Percentiles rank a stretch among this genome's conserved stretches.
Conservation (phyloP, 257 asterid genomes). For the Fraxinus americana region DNA sequence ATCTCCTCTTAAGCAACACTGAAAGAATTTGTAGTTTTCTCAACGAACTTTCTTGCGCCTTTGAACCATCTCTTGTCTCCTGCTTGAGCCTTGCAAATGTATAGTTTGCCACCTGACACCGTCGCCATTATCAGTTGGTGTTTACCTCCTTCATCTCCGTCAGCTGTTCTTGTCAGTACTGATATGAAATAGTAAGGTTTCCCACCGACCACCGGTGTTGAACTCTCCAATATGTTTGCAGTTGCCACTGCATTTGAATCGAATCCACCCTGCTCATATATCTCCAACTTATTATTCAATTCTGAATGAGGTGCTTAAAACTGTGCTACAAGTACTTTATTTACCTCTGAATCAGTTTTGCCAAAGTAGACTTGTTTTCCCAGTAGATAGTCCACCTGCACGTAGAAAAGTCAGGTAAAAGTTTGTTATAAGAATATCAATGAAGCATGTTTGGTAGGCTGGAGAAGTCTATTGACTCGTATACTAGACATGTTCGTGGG, state of each 20-base stretch:
- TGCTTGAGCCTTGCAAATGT: constrained; percentile 93
- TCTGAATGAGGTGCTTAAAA: neutral
- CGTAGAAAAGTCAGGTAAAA: neutral
- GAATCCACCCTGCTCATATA: constrained; percentile 71
- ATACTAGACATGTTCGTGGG: neutral
- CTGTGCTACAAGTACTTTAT: constrained; percentile 17
- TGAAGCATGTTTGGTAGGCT: neutral
- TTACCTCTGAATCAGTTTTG: constrained; percentile 55
- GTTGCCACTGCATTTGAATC: constrained; percentile 76
- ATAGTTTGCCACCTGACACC: constrained; percentile 72
- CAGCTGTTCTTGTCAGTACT: constrained; percentile 88
- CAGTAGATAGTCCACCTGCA: constrained; percentile 56
- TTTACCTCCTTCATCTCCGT: constrained; percentile 88
- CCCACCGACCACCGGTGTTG: constrained; percentile 58
- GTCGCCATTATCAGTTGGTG: constrained; percentile 78
- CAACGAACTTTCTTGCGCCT: constrained; percentile 83
- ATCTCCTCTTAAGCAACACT: constrained; percentile 59
- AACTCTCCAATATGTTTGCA: constrained; percentile 76
- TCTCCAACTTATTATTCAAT: neutral
- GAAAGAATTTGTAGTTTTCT: constrained; percentile 71
- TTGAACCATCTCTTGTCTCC: constrained; percentile 99
- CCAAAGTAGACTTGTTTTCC: constrained; percentile 53
- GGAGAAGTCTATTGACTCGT: neutral
- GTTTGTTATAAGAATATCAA: neutral
- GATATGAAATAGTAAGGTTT: constrained; percentile 56